Evolutionary conservation across 495 filamentous ascomycete species (phyloP).

Genomic region (Aspergillus taichungensis): DNA sequence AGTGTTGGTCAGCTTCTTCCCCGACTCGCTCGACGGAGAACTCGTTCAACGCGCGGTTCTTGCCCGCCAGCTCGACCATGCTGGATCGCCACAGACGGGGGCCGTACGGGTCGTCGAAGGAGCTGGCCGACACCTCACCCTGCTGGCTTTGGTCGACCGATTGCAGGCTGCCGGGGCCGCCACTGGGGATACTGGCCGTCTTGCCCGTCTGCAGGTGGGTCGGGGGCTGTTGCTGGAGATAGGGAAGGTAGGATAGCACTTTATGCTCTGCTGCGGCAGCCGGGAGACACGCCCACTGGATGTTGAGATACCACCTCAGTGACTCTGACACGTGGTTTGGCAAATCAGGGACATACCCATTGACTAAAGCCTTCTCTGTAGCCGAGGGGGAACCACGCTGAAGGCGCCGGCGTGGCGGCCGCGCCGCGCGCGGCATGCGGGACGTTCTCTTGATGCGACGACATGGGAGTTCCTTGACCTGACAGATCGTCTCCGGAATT

Average conservation of each 20-base stretch:
- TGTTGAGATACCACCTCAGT: conserved; percentile 4
- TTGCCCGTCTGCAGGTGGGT: conserved; percentile 61
- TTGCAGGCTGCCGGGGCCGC: conserved; percentile 33
- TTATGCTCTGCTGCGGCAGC: conserved; percentile 81
- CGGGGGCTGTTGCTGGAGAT: conserved; percentile 64
- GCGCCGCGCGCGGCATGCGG: conserved; percentile 35
- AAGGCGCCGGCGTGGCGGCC: conserved; percentile 24
- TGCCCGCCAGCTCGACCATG: conserved; percentile 76
- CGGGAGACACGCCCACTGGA: conserved; percentile 73
- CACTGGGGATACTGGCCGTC: conserved; percentile 29
- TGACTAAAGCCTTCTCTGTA: conserved; percentile 87
- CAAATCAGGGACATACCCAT: conserved; percentile 58
- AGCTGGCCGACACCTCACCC: conserved; percentile 32
- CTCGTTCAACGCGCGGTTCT: conserved; percentile 83
- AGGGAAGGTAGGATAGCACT: conserved; percentile 81
- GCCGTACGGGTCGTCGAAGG: conserved; percentile 70
- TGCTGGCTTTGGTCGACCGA: conserved; percentile 30
- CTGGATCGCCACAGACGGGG: conserved; percentile 78
- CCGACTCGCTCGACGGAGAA: conserved; percentile 79
- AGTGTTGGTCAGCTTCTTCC: conserved; percentile 66
- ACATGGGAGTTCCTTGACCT: conserved; percentile 39
- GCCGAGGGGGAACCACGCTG: conserved; percentile 66
- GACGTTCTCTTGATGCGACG: conserved; percentile 15
- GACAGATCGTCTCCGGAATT: conserved; percentile 21
- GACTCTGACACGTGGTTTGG: conserved; percentile 3